These are phyloP conservation scores for Candida coleopterorum DNA, from an alignment of 805 yeast genomes.

Conservation along the genomic window DNA sequence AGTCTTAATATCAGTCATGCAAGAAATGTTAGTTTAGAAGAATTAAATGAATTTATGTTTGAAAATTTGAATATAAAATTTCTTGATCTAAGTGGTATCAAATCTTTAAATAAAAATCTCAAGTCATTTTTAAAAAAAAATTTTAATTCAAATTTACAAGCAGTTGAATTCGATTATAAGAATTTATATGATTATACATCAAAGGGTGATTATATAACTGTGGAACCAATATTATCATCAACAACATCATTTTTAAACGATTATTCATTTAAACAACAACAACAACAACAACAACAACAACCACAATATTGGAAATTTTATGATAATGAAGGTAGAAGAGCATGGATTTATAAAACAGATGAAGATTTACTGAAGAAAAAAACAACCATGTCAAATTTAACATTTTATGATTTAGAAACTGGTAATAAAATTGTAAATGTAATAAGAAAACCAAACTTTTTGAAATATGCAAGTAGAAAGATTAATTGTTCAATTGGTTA, in stretches of 20 bases:
- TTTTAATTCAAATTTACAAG: constrained; percentile 36
- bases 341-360: constrained; percentile 61
- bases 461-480: constrained; percentile 50
- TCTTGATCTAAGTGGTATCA: constrained; percentile 64
- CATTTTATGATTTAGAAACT: constrained; percentile 57
- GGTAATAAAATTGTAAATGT: constrained; percentile 55
- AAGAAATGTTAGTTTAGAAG: constrained; percentile 27
- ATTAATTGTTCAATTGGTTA: constrained; percentile 53
- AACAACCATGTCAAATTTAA: constrained; percentile 28
- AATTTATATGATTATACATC: constrained; percentile 46
- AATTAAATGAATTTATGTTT: constrained; percentile 30
- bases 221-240: constrained; percentile 15
- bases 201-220: constrained; percentile 26
- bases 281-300: constrained; percentile 14
- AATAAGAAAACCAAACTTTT: constrained; percentile 42
- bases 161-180: constrained; percentile 64
- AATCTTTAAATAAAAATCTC: constrained; percentile 47
- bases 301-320: constrained; percentile 46
- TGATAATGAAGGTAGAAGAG: constrained; percentile 69
- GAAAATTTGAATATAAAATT: constrained; percentile 38
- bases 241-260: background rate
- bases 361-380: constrained; percentile 6
- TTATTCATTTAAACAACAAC: background rate
- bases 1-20: constrained; percentile 42
- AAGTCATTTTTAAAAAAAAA: constrained; percentile 24